These are phyloP conservation scores for Penicillium sp. DNA, from an alignment of 2,329 filamentous ascomycete genomes.

Conservation along the genomic window DNA sequence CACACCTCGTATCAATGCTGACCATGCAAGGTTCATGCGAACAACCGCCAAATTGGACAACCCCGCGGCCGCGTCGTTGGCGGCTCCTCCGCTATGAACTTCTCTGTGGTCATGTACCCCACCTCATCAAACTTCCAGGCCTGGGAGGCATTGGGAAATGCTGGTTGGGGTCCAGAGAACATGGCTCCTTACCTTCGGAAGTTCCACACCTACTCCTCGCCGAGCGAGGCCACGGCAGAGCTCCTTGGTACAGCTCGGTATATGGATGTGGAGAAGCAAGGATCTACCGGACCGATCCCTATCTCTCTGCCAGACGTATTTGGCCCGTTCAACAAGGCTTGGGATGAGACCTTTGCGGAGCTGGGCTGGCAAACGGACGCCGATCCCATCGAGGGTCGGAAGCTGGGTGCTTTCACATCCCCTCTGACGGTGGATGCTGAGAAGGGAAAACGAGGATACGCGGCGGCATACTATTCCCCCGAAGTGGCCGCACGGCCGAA, in stretches of 20 bases:
- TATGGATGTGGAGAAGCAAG: constrained; percentile 18
- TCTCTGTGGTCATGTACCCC: constrained; percentile 28
- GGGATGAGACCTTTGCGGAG: constrained; percentile 22
- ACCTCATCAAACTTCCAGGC: constrained; percentile 43
- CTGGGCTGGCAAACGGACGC: constrained; percentile 24
- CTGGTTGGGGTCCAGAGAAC: constrained; percentile 46
- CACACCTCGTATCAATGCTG: neutral
- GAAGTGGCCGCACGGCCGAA: constrained; percentile 45
- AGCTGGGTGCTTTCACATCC: constrained; percentile 41
- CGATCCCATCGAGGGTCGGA: constrained; percentile 39
- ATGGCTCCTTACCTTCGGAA: constrained; percentile 54
- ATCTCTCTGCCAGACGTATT: constrained; percentile 32
- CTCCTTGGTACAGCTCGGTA: constrained; percentile 16
- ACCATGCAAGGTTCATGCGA: constrained; percentile 19
- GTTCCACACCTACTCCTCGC: constrained; percentile 30
- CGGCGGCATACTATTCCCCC: constrained; percentile 43
- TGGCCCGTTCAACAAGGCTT: constrained; percentile 26
- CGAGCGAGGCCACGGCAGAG: constrained; percentile 23
- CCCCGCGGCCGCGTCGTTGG: constrained; percentile 53
- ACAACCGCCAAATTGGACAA: constrained; percentile 43
- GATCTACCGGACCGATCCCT: constrained; percentile 20
- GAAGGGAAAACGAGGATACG: constrained; percentile 39
- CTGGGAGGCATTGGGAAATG: constrained; percentile 49
- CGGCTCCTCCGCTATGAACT: constrained; percentile 50
- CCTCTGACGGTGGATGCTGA: constrained; percentile 35